Evolutionary conservation across 768 basidiomycete genomes (phyloP), one percentile per base, ranked within the genome.

Genomic region (Pleurotus djamor): DNA sequence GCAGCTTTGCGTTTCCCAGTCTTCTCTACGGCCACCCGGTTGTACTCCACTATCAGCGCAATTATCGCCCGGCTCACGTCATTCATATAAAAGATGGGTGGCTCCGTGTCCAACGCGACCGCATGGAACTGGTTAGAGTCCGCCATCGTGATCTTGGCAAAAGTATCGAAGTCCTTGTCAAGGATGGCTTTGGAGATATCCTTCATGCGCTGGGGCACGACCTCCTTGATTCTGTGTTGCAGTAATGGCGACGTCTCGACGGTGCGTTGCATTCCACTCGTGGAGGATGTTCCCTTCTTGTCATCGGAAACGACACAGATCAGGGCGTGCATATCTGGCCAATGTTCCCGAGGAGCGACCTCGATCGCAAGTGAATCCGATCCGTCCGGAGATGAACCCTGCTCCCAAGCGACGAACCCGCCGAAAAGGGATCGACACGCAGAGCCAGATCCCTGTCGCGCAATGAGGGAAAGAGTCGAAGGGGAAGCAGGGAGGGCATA

Each of bases 81-180:
- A 78, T 98, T 98, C 86, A 99, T 88, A 80, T 99, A 99, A 74
- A 99, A 98, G 74, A 98, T 98, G 45, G 97, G 97, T 0, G 97
- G 97, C 45, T 90, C 86, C 0, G 97, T 98, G 75, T 99, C 97
- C 63, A 98, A 88, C 52, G 91, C 92, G 64, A 98, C 94, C 32
- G 97, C 95, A 70, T 99, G 97, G 86, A 99, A 99, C 77, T 94
- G 91, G 77, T 99, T 99, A 54, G 94, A 96, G 72, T 99, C 97
- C 51, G 84, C 86, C 94, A 98, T 99, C 17, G 97, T 99, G 71
- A 98, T 84, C 61, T 77, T 75, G 0, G 95, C 97, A 64, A 99
- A 99, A 0, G 84, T 64, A 66, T 94, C 87, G 71, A 99, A 99
- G 74, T 98, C 91, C 64, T 80, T 83, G 1, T 70, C 76, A 49